These are phyloP conservation scores for Aquanectria penicillioides DNA, from an alignment of 2,329 filamentous ascomycete genomes.

Conservation along the genomic window DNA sequence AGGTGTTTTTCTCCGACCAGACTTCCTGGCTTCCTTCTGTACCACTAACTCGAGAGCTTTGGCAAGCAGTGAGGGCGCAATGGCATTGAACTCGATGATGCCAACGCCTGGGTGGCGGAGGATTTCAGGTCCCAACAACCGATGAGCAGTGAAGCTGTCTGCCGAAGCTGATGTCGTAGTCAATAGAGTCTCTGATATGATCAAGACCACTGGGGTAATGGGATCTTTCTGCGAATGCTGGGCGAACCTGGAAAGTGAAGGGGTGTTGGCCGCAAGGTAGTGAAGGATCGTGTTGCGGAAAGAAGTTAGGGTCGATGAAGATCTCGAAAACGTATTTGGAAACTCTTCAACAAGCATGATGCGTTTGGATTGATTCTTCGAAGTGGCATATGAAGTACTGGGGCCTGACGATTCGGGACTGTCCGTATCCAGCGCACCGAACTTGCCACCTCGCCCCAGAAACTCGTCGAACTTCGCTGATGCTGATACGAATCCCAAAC, in stretches of 20 bases:
- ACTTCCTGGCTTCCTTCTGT: conserved; percentile 84
- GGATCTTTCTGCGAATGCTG: conserved; percentile 54
- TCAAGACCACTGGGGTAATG: conserved; percentile 81
- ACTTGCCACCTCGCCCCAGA: conserved; percentile 81
- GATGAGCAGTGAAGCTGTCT: conserved; percentile 93
- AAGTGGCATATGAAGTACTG: conserved; percentile 28
- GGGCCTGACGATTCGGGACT: conserved; percentile 41
- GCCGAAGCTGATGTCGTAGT: conserved; percentile 86
- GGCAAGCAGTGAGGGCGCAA: conserved; percentile 85
- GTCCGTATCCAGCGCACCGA: conserved; percentile 72
- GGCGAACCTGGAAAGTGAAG: conserved; percentile 61
- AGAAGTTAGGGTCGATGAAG: conserved; percentile 70
- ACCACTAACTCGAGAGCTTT: conserved; percentile 87
- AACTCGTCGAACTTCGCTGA: conserved; percentile 93
- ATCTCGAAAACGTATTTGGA: conserved; percentile 76
- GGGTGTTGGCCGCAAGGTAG: conserved; percentile 76
- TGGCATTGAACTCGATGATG: conserved; percentile 90
- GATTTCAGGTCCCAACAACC: conserved; percentile 87
- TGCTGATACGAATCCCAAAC: conserved; percentile 73
- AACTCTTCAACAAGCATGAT: conserved; percentile 85
- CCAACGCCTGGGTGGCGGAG: conserved; percentile 81
- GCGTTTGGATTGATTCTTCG: conserved; percentile 49
- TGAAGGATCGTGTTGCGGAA: conserved; percentile 81
- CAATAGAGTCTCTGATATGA: conserved; percentile 90
- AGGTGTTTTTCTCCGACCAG: conserved; percentile 78